phyloP scores from a whole-genome alignment of 2,329 filamentous ascomycete genomes.

The Dendryphion nanum region DNA sequence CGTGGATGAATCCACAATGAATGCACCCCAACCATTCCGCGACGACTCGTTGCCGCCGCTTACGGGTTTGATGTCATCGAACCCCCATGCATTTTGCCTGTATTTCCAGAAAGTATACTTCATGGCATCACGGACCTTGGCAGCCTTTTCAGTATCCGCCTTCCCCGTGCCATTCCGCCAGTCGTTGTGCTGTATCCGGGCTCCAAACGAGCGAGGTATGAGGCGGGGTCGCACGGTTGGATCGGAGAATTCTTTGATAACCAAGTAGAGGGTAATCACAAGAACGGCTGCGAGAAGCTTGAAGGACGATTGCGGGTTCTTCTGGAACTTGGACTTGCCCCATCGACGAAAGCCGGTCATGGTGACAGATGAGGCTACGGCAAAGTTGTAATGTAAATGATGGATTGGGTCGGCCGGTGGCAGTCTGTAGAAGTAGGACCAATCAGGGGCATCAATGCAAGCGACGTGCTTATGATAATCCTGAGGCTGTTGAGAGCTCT shows the following conservation, averaged over 20 bases:
- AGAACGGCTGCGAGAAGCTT: constrained; percentile 41
- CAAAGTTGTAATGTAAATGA: constrained; percentile 36
- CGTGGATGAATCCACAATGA: constrained; percentile 42
- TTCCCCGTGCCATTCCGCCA: constrained; percentile 35
- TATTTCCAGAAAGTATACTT: constrained; percentile 42
- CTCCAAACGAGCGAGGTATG: constrained; percentile 14
- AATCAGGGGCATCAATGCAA: too few species aligned
- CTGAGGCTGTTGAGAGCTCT: too few species aligned
- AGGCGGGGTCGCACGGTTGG: constrained; percentile 21
- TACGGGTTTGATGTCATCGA: constrained; percentile 41
- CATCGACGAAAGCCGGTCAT: constrained; percentile 39
- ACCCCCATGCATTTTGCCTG: constrained; percentile 40
- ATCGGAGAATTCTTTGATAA: constrained; percentile 38
- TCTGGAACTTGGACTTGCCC: constrained; percentile 37
- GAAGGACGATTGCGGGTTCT: constrained; percentile 42
- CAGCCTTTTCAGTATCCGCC: constrained; percentile 34
- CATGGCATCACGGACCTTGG: constrained; percentile 39
- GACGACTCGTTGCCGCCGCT: constrained; percentile 34
- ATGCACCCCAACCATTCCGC: constrained; percentile 44
- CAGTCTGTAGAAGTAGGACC: too few species aligned
- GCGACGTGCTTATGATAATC: too few species aligned
- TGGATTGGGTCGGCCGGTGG: too few species aligned
- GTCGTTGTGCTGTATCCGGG: constrained; percentile 31
- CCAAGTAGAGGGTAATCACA: constrained; percentile 41
- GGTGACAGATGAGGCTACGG: constrained; percentile 22